Percentiles rank a stretch among this genome's conserved stretches.
These are phyloP conservation scores for Oldenlandia corymbosa DNA, from an alignment of 257 asterid species.

Conservation along the genomic window DNA sequence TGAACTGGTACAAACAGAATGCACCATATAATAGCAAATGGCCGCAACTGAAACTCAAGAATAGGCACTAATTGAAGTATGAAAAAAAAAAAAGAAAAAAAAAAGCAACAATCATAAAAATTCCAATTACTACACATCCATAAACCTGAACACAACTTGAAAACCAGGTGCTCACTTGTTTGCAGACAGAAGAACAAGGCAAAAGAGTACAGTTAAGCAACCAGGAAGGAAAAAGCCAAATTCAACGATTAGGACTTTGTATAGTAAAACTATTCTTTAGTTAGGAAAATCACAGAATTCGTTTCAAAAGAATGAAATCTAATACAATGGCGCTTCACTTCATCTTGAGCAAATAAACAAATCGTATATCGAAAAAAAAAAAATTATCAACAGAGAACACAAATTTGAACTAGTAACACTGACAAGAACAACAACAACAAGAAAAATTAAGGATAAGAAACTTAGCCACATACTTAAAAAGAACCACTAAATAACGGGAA, in stretches of 20 bases:
- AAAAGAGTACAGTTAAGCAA: not conserved
- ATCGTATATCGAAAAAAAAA: not conserved
- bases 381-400: not conserved
- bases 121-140: not conserved
- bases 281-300: no score
- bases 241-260: not conserved
- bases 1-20: not conserved
- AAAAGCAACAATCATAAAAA: no score
- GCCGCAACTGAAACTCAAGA: not conserved
- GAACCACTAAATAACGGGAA: not conserved
- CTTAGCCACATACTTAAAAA: not conserved
- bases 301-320: no score
- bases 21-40: not conserved
- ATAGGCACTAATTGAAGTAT: not conserved
- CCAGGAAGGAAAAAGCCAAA: not conserved
- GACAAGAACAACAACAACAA: not conserved
- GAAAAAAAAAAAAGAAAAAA: not conserved
- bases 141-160: not conserved
- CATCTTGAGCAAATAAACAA: no score
- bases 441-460: not conserved
- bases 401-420: not conserved
- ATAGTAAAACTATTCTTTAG: no score
- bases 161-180: not conserved
- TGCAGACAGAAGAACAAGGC: not conserved
- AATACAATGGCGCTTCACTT: no score